Evolutionary conservation across 345 rosid species (phyloP), one percentile per base, ranked within the genome.

Genomic region (Passiflora organensis): DNA sequence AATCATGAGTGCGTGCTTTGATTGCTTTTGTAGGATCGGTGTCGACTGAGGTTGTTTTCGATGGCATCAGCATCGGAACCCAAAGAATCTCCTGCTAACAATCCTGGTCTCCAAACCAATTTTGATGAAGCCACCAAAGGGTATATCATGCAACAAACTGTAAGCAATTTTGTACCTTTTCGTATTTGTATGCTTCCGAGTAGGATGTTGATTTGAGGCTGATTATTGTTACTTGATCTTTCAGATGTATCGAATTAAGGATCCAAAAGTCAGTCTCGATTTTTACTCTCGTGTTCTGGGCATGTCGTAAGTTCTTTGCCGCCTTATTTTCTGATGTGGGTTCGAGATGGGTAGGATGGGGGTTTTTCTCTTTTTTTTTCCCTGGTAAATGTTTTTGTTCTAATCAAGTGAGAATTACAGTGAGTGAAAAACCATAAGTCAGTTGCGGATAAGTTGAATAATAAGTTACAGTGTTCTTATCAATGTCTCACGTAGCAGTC

Each of bases 241-340:
- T 42, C 83, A 93, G 96, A 93, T 93, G 99, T 84, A 68, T 72
- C 84, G 96, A 21, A 82, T 89, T 62, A 93, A 93, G 79, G 96
- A 93, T 67, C 99, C 99, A 4, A 86, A 86, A 73, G 74, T 68
- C 39, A 89, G 94, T 68, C 90, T 88, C 25, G 94, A 88, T 61
- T 91, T 88, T 60, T 88, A 88, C 70, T 81, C 96, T 66, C 93
- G 87, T 52, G 85, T 86, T 16, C 67, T 91, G 79, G 98, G 98
- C 69, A 85, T 91, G 98, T 79, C 93, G 96, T 91, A 81, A 77
- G 98, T 76, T 51, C 22, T 23, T 22, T 44, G 28, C 37, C 14
- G 15, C 6, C 10, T 32, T 0, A 12, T 37, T 22, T 2, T 13
- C 9, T 55, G 0, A 16, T 21, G 15, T 15, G 1, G 50, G 8